Percentiles rank a stretch among this genome's conserved stretches.
These are phyloP conservation scores for Ogataea siamensis DNA, from an alignment of 805 yeast species.

Conservation along the genomic window DNA sequence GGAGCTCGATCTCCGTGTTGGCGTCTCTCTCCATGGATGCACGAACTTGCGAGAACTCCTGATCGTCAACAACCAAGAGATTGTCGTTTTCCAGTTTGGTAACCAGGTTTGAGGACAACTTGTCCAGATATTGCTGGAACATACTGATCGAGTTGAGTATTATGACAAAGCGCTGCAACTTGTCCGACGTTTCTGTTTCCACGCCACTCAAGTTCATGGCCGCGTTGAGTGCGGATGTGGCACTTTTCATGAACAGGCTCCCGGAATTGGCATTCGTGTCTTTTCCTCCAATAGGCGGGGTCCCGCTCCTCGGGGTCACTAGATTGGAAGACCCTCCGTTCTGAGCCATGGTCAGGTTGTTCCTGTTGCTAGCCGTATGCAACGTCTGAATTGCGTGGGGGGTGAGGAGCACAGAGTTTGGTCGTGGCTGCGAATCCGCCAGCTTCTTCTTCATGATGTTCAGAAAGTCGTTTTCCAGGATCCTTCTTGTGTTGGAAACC, in stretches of 20 bases:
- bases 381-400: slow-evolving; percentile 20
- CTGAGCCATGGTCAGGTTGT: slow-evolving; percentile 15
- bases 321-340: slow-evolving; percentile 26
- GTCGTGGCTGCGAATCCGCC: slow-evolving; percentile 42
- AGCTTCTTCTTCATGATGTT: slow-evolving; percentile 52
- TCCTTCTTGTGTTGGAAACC: slow-evolving; percentile 52
- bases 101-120: slow-evolving; percentile 46
- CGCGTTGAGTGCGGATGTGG: slow-evolving; percentile 36
- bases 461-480: slow-evolving; percentile 62
- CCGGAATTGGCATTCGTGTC: slow-evolving; percentile 25
- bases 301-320: slow-evolving; percentile 31
- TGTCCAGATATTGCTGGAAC: slow-evolving; percentile 55
- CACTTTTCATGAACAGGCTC: slow-evolving; percentile 42
- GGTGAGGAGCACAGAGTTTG: slow-evolving; percentile 29
- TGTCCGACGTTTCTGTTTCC: slow-evolving; percentile 44
- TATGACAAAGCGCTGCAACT: slow-evolving; percentile 59
- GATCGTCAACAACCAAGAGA: slow-evolving; percentile 34
- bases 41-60: slow-evolving; percentile 25
- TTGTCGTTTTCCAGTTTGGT: slow-evolving; percentile 27
- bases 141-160: slow-evolving; percentile 71
- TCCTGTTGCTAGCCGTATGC: slow-evolving; percentile 17
- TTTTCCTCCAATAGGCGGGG: slow-evolving; percentile 27
- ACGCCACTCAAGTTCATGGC: slow-evolving; percentile 36
- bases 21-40: slow-evolving; percentile 24
- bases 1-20: slow-evolving; percentile 19